Conservation (phyloP, 192 early-diverging fungal species). For the Glomus cerebriforme region DNA sequence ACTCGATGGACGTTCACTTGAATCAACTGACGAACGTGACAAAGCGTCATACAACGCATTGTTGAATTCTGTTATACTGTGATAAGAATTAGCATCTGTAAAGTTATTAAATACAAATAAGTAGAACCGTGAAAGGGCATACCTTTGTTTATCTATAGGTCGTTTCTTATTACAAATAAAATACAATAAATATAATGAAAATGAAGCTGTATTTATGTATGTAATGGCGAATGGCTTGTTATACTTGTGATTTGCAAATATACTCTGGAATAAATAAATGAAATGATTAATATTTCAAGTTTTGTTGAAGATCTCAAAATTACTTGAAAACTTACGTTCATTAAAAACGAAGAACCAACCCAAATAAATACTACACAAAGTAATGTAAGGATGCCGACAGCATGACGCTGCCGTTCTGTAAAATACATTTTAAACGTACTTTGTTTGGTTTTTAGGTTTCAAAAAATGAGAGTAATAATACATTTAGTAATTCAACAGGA, state of each 20-base stretch:
- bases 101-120: not conserved
- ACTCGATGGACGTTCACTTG: not conserved
- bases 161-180: slow-evolving; percentile 33
- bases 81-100: not conserved
- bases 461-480: not conserved
- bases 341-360: slow-evolving; percentile 76
- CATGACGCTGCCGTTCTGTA: slow-evolving; percentile 43
- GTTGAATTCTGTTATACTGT: slow-evolving; percentile 16
- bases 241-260: slow-evolving; percentile 69
- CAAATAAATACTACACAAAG: slow-evolving; percentile 77
- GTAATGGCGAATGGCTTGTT: slow-evolving; percentile 79
- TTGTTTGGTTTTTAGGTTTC: no score
- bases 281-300: not conserved
- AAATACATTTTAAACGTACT: not conserved
- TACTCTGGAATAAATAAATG: slow-evolving; percentile 45
- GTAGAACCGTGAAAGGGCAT: not conserved
- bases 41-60: slow-evolving; percentile 19
- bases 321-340: slow-evolving; percentile 57
- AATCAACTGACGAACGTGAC: slow-evolving; percentile 13
- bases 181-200: slow-evolving; percentile 69
- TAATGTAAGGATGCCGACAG: slow-evolving; percentile 64
- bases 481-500: not conserved
- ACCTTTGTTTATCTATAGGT: slow-evolving; percentile 11
- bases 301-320: slow-evolving; percentile 2
- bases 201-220: slow-evolving; percentile 74